Evolutionary conservation across 352 stramenopile species (phyloP), one percentile per base, ranked within the genome.

Genomic region (Phytophthora kernoviae): DNA sequence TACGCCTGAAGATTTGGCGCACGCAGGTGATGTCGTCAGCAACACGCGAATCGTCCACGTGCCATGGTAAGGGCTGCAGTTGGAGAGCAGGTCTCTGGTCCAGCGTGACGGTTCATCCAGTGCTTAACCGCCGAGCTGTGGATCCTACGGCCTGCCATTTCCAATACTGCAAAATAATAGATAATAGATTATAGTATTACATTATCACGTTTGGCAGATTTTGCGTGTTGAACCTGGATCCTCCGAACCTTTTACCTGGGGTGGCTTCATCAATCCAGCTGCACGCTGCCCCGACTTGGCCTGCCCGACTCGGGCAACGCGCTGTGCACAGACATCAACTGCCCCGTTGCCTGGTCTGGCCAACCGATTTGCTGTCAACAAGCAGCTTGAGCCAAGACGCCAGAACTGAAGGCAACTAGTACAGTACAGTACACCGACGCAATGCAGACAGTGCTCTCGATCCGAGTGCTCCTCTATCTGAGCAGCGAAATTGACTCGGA

Each of bases 391-490:
- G 33, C 33, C 2, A 17, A 18, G 33, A 40, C 15, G 12, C 33
- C 15, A 12, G 10, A 12, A 39, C 10, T 39, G 33, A 30, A 30
- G 24, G 6, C 24, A 30, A 30, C 24, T 30, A 30, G 3, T 30
- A 6, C 24, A 30, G 24, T n/a, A n/a, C n/a, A n/a, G n/a, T n/a
- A 11, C 30, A 8, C 33, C 14, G 33, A 39, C 33, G 33, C 33
- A 39, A 30, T n/a, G 33, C 33, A 39, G 33, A 39, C 33, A 39
- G 33, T 39, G 33, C 33, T 39, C 33, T 39, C 9, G 33, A 39
- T 4, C 11, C 4, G 33, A 40, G 15, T 30, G 24, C 24, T 30
- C 24, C 24, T 30, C 24, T 30, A 30, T 17, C 33, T 5, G 33
- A 40, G 33, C 33, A 40, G 33, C 33, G 33, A 40, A 40, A 40